Conservation (phyloP, 1,284 basidiomycete genomes). For the Neonothopanus nambi region DNA sequence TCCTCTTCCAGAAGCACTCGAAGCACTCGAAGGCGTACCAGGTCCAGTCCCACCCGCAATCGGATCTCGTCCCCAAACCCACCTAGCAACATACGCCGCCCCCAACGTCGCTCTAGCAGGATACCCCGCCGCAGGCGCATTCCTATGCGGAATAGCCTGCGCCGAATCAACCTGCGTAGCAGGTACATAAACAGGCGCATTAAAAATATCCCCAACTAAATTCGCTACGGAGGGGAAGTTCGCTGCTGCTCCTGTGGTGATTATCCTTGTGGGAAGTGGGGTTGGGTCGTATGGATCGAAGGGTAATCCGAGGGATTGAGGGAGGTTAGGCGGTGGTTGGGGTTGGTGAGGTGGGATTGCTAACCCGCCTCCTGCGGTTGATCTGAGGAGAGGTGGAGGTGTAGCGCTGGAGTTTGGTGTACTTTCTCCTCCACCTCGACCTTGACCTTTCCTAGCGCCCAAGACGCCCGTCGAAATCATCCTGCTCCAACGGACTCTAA, state of each 20-base stretch:
- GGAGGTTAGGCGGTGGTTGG: slow-evolving; percentile 26
- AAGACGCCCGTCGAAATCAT: slow-evolving; percentile 63
- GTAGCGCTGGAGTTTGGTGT: slow-evolving; percentile 29
- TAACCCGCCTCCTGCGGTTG: background rate
- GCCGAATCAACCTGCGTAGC: slow-evolving; percentile 73
- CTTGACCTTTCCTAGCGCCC: slow-evolving; percentile 39
- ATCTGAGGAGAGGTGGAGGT: slow-evolving; percentile 19
- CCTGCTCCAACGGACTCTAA: slow-evolving; percentile 76
- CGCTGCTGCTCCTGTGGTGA: slow-evolving; percentile 73
- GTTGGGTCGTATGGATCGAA: slow-evolving; percentile 76
- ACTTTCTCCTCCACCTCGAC: slow-evolving; percentile 27
- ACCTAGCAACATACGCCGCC: slow-evolving; percentile 73
- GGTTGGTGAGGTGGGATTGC: slow-evolving; percentile 9
- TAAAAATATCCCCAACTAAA: slow-evolving; percentile 77
- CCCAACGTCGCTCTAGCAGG: slow-evolving; percentile 69
- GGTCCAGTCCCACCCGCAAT: slow-evolving; percentile 30
- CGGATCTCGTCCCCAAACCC: slow-evolving; percentile 70
- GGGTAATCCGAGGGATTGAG: slow-evolving; percentile 57
- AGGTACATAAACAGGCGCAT: slow-evolving; percentile 72
- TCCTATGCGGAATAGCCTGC: slow-evolving; percentile 63
- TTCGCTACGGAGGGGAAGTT: slow-evolving; percentile 83
- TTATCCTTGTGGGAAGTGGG: slow-evolving; percentile 59
- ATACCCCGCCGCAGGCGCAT: slow-evolving; percentile 67
- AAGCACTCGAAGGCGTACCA: slow-evolving; percentile 18
- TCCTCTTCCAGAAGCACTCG: slow-evolving; percentile 6